These are phyloP conservation scores for Yamadazyma spencermartinsiae DNA, from an alignment of 1,139 yeast species.

Conservation along the genomic window DNA sequence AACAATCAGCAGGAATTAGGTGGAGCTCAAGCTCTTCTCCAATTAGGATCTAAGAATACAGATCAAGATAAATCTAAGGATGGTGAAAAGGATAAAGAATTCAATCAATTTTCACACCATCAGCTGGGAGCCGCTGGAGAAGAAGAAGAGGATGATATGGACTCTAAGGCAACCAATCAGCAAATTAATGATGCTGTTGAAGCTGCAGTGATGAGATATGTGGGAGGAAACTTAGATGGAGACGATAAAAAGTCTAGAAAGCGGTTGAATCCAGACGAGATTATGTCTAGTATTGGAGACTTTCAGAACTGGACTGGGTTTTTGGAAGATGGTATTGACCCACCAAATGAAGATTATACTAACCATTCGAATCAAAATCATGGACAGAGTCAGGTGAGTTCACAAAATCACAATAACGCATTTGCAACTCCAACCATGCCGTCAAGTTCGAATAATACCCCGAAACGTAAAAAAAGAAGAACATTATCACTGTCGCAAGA, in stretches of 20 bases:
- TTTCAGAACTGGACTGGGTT: conserved; percentile 58
- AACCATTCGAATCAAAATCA: neutral
- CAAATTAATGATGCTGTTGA: conserved; percentile 57
- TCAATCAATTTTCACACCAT: conserved; percentile 7
- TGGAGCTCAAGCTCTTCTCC: conserved; percentile 49
- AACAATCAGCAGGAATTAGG: conserved; percentile 43
- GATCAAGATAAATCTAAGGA: conserved; percentile 18
- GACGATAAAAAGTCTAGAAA: conserved; percentile 16
- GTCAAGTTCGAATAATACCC: conserved; percentile 3
- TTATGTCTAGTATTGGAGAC: conserved; percentile 38
- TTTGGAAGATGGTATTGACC: conserved; percentile 40
- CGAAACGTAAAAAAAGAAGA: conserved; percentile 17
- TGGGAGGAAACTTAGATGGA: conserved; percentile 56
- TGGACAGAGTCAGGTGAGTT: neutral
- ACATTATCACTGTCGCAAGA: conserved; percentile 15
- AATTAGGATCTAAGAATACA: conserved; percentile 36
- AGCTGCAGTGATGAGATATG: conserved; percentile 75
- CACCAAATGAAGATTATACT: conserved; percentile 13
- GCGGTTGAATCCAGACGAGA: conserved; percentile 27
- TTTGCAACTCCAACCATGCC: conserved; percentile 3
- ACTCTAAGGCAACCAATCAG: conserved; percentile 34
- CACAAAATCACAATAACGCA: neutral
- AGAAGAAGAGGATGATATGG: conserved; percentile 22
- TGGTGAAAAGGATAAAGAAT: conserved; percentile 12
- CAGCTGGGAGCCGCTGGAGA: conserved; percentile 4